Evolutionary conservation across 2,329 filamentous ascomycete species (phyloP).

Genomic region (Dactylellina parvicollis): DNA sequence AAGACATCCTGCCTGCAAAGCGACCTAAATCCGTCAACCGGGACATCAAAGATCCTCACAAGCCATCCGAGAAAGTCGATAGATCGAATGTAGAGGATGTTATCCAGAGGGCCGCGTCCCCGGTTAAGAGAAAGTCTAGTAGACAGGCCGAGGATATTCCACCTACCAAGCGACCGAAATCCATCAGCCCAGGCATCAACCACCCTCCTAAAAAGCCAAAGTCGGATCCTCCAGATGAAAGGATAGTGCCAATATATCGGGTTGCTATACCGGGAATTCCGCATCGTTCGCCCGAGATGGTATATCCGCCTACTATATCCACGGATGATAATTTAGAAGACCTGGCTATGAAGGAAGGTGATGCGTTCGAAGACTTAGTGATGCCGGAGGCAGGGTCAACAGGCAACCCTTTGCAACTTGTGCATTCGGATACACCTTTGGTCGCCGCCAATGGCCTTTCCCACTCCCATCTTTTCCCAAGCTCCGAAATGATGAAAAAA

Average conservation of each 20-base stretch:
- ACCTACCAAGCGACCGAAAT: slow-evolving; percentile 37
- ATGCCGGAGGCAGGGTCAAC: not conserved
- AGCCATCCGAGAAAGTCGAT: not conserved
- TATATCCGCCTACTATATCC: slow-evolving; percentile 5
- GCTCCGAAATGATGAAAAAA: not conserved
- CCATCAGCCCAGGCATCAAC: slow-evolving; percentile 5
- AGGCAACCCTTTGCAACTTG: not conserved
- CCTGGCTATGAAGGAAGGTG: no score
- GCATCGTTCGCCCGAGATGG: slow-evolving; percentile 25
- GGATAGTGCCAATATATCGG: not conserved
- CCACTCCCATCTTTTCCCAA: not conserved
- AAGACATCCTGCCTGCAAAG: no score
- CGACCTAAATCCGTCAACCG: no score
- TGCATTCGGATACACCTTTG: not conserved
- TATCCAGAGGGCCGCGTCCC: slow-evolving; percentile 5
- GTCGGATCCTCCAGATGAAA: slow-evolving; percentile 9
- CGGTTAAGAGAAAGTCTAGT: slow-evolving; percentile 36
- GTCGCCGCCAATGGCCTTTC: slow-evolving; percentile 27
- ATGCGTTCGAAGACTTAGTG: no score
- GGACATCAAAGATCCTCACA: no score
- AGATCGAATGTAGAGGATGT: not conserved
- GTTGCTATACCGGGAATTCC: slow-evolving; percentile 1
- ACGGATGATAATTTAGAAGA: no score
- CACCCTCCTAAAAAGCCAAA: slow-evolving; percentile 14
- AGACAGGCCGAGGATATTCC: slow-evolving; percentile 13